Evolutionary conservation across 2,329 filamentous ascomycete genomes (phyloP).

Genomic region (Grosmannia huntii): DNA sequence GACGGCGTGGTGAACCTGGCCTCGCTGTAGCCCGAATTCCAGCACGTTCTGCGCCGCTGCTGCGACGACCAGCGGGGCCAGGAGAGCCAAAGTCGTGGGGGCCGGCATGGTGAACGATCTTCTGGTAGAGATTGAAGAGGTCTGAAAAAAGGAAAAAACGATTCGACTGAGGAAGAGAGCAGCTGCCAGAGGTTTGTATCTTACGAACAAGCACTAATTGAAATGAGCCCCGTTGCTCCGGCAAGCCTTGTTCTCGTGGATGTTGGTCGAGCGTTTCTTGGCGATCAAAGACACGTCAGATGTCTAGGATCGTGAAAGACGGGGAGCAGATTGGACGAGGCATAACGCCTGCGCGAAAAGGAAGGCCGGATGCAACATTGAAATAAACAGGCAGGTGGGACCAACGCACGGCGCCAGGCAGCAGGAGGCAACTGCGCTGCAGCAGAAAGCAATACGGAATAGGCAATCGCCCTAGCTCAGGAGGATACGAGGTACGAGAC

Average conservation of each 20-base stretch:
- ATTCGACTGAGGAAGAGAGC: background rate
- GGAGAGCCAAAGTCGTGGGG: background rate
- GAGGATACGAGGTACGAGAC: background rate
- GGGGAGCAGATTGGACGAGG: too few relatives aligned
- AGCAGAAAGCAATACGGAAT: background rate
- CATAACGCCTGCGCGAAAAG: background rate
- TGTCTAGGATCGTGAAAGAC: too few relatives aligned
- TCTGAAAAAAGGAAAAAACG: background rate
- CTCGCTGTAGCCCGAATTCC: conserved; percentile 11
- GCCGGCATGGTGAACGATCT: background rate
- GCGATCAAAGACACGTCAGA: too few relatives aligned
- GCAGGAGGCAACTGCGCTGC: background rate
- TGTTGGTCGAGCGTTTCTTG: too few relatives aligned
- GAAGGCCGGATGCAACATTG: background rate
- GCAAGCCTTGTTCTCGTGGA: too few relatives aligned
- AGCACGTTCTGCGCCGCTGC: conserved; percentile 9
- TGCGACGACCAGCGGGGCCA: conserved; percentile 1
- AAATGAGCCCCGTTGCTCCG: too few relatives aligned
- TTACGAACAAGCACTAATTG: too few relatives aligned
- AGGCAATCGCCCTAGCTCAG: background rate
- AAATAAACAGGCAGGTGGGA: background rate
- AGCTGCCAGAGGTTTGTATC: too few relatives aligned
- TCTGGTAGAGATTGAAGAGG: too few relatives aligned
- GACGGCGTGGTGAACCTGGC: conserved; percentile 7
- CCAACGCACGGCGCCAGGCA: background rate